Evolutionary conservation across 768 basidiomycete species (phyloP).

Genomic region (Tephrocybe sp.): DNA sequence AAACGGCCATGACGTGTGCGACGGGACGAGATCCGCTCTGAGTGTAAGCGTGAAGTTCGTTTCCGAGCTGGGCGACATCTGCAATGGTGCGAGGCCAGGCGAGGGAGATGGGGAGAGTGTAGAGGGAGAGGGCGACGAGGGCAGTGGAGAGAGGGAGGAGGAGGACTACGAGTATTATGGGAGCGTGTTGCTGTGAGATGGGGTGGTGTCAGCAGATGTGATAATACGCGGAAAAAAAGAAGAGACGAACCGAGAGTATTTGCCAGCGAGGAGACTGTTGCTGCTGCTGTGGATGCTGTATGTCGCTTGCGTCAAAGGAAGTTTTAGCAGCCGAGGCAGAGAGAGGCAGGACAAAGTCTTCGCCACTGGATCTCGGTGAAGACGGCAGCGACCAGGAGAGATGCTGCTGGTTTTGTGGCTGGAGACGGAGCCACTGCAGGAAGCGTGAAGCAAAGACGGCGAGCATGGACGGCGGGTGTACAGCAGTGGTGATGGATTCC

Average conservation of each 20-base stretch:
- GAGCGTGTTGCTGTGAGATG: slow-evolving; percentile 13
- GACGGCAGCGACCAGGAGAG: slow-evolving; percentile 45
- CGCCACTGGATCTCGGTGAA: slow-evolving; percentile 37
- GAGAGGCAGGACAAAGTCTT: slow-evolving; percentile 52
- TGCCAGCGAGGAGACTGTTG: slow-evolving; percentile 23
- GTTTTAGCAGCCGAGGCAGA: slow-evolving; percentile 41
- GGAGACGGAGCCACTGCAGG: slow-evolving; percentile 50
- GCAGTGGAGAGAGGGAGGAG: slow-evolving; percentile 68
- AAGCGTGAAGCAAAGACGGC: slow-evolving; percentile 47
- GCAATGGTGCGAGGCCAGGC: slow-evolving; percentile 74
- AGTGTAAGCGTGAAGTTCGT: slow-evolving; percentile 75
- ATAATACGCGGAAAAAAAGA: slow-evolving; percentile 4
- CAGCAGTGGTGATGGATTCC: slow-evolving; percentile 19
- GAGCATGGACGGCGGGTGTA: slow-evolving; percentile 44
- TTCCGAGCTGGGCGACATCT: slow-evolving; percentile 72
- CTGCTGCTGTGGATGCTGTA: slow-evolving; percentile 29
- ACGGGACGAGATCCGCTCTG: slow-evolving; percentile 63
- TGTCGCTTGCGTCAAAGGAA: slow-evolving; percentile 42
- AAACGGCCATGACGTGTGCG: slow-evolving; percentile 77
- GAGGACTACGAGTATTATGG: slow-evolving; percentile 36
- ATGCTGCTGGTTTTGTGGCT: slow-evolving; percentile 39
- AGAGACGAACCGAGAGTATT: slow-evolving; percentile 31
- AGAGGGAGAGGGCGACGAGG: slow-evolving; percentile 67
- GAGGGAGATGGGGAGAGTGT: slow-evolving; percentile 74
- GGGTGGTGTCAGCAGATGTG: slow-evolving; percentile 11